Percentiles rank a stretch among this genome's conserved stretches.
These are phyloP conservation scores for Brasenia schreberi DNA, from an alignment of 164 flowering plant species.

Conservation along the genomic window DNA sequence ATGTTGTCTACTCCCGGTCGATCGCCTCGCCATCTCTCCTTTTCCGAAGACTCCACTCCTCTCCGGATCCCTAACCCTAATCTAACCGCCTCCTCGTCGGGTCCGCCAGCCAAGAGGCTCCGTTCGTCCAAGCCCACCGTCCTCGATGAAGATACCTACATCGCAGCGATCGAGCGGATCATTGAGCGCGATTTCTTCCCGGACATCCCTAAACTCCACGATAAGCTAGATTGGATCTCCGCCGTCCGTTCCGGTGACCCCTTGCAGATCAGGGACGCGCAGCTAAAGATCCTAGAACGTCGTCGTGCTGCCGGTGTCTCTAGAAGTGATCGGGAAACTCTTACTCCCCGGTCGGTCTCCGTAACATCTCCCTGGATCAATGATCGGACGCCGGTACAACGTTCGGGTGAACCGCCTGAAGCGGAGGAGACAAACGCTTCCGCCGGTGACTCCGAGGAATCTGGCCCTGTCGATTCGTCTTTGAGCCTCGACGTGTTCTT, in stretches of 20 bases:
- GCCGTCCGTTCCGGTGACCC: constrained; percentile 68
- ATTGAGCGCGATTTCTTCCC: constrained; percentile 94
- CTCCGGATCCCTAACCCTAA: constrained; percentile 5
- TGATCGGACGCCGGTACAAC: not conserved
- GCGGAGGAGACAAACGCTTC: not conserved
- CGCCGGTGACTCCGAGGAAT: constrained; percentile 3
- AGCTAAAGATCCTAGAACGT: constrained; percentile 87
- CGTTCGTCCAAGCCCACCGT: constrained; percentile 15
- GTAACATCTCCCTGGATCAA: not conserved
- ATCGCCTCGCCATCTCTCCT: constrained; percentile 81
- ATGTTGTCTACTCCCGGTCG: constrained; percentile 91
- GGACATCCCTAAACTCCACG: constrained; percentile 77
- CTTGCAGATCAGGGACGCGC: constrained; percentile 71
- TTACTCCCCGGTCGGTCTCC: constrained; percentile 5
- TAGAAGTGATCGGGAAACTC: constrained; percentile 27
- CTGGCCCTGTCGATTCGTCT: constrained; percentile 17
- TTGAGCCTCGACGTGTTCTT: constrained; percentile 61
- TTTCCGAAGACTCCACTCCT: constrained; percentile 12
- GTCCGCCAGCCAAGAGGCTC: not conserved
- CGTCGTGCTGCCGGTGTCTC: constrained; percentile 15
- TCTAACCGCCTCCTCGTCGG: constrained; percentile 7
- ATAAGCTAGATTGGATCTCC: constrained; percentile 84
- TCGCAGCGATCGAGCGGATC: constrained; percentile 72
- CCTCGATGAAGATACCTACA: constrained; percentile 81
- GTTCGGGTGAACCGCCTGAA: not conserved